Percentiles rank a stretch among this genome's conserved stretches.
Evolutionary conservation across 2,329 filamentous ascomycete genomes (phyloP).

Genomic region (Ilyonectria robusta): DNA sequence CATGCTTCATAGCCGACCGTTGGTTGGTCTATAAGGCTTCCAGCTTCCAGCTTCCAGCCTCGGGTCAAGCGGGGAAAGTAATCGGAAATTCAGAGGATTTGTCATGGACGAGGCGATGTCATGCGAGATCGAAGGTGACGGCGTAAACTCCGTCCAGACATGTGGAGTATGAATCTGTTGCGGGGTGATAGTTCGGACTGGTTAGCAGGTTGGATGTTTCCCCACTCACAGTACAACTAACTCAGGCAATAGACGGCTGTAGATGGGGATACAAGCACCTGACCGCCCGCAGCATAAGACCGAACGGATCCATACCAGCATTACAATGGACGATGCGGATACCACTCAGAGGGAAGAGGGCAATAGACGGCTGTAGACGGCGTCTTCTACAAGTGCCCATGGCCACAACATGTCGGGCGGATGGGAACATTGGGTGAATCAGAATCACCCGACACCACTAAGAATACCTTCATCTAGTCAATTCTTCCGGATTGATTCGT

Average conservation of each 20-base stretch:
- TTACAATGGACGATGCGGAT: not conserved
- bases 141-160: not conserved
- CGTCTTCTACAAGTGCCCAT: not conserved
- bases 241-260: conserved; percentile 29
- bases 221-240: conserved; percentile 11
- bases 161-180: not conserved
- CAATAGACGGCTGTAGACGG: conserved; percentile 23
- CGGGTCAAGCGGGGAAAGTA: conserved; percentile 9
- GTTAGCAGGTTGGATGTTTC: conserved; percentile 10
- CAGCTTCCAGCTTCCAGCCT: not conserved
- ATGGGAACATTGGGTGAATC: not conserved
- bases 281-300: not conserved
- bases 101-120: not conserved
- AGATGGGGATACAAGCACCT: conserved; percentile 15
- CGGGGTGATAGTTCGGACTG: not conserved
- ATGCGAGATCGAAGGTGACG: not conserved
- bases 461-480: not conserved
- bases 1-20: conserved; percentile 9
- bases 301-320: not conserved
- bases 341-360: not conserved
- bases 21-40: not conserved
- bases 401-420: not conserved
- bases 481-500: not conserved
- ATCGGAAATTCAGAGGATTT: conserved; percentile 3
- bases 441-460: not conserved